These are phyloP conservation scores for Leishmania arabica DNA, from an alignment of 208 protist species.

Conservation along the genomic window DNA sequence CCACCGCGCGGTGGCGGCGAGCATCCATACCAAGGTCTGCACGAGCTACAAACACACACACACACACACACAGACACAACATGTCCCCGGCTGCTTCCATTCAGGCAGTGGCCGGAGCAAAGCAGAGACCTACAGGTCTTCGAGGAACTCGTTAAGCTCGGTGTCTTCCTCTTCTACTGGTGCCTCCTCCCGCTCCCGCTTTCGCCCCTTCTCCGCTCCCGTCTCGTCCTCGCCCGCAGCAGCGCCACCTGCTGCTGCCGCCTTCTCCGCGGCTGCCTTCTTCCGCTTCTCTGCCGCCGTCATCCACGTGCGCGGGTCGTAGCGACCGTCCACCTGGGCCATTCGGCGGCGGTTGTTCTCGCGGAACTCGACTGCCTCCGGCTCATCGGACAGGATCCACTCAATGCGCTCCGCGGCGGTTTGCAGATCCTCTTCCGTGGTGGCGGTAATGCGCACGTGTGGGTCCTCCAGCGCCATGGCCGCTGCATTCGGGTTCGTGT, in stretches of 20 bases:
- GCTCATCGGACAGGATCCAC: constrained; percentile 92
- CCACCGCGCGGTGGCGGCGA: neutral
- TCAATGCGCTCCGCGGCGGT: constrained; percentile 88
- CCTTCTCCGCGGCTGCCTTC: constrained; percentile 32
- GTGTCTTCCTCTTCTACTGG: constrained; percentile 47
- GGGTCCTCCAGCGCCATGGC: constrained; percentile 84
- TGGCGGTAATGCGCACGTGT: constrained; percentile 89
- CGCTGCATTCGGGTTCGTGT: constrained; percentile 77
- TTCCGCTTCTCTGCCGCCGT: constrained; percentile 45
- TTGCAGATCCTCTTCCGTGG: constrained; percentile 86
- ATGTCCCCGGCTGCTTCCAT: neutral
- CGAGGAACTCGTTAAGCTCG: constrained; percentile 78
- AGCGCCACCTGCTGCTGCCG: constrained; percentile 11
- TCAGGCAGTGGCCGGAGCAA: neutral
- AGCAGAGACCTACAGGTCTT: constrained; percentile 49
- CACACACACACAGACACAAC: neutral
- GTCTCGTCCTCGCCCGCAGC: constrained; percentile 17
- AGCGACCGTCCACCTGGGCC: constrained; percentile 91
- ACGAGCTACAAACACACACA: neutral
- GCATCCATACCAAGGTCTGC: neutral
- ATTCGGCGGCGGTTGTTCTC: constrained; percentile 90
- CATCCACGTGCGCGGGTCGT: constrained; percentile 90
- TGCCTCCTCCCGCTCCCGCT: constrained; percentile 47
- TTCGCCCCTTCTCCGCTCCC: constrained; percentile 31
- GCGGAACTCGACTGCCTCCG: constrained; percentile 86